Evolutionary conservation across 192 early-diverging fungal species (phyloP), one percentile per base, ranked within the genome.

Genomic region (Coemansia sp.): DNA sequence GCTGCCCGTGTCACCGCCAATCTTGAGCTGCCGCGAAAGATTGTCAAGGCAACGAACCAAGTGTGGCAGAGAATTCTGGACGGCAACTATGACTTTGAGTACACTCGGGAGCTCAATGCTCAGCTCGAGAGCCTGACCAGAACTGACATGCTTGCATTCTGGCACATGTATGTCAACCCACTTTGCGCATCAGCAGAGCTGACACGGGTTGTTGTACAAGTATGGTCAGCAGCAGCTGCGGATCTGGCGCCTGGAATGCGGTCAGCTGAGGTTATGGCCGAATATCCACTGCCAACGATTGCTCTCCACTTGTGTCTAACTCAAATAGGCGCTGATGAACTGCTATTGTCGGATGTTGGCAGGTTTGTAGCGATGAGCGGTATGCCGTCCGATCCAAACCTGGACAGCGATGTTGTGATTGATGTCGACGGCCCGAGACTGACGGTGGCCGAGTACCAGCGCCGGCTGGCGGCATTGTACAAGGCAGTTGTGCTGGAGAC

Each of bases 81-180:
- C 8, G 76, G 80, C 19, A 86, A 80, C 65, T 94, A 89, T 75
- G 87, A 92, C 59, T 97, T 97, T 85, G 82, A 90, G 25, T 76
- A 87, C 14, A 1, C 19, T 10, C 25, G 48, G 2, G 22, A 39
- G 1, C 38, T 57, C 1, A 52, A 66, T 8, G 45, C 37, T 2
- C 23, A 67, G 2, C 50, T 77, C 4, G 39, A 25, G 32, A 23
- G 9, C 5, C 39, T 83, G 17, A 49, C 53, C 19, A 60, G 57
- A 19, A 53, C 38, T 23, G 66, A 70, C 29, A 17, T 83, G 56
- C 37, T 75, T 4, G 35, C 4, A 11, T 78, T 75, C 60, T 74
- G 68, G 71, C 65, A 75, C 59, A 64, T 38, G 0, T 72, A 53
- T 48, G 48, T 78, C 2, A 60, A 64, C 19, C 58, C 63, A 5